Conservation (phyloP, 2,329 filamentous ascomycete species). For the Alternaria hordeiaustralica region DNA sequence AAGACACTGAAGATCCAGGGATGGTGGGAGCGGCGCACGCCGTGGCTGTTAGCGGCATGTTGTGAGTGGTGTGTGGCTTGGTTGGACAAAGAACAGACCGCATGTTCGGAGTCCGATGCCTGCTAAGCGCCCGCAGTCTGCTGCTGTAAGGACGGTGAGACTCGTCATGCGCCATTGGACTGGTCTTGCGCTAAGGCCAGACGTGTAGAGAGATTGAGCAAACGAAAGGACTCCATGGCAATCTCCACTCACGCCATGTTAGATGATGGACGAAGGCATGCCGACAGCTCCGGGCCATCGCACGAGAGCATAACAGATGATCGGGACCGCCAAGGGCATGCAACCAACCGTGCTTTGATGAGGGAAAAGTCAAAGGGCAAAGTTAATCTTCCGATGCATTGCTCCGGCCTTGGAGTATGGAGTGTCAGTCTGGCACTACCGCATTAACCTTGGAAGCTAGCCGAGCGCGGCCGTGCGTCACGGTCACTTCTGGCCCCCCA, state of each 20-base stretch:
- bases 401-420: constrained; percentile 20
- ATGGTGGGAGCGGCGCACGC: constrained; percentile 15
- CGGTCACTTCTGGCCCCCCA: constrained; percentile 25
- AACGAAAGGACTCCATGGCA: constrained; percentile 20
- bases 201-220: constrained; percentile 4
- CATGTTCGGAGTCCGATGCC: constrained; percentile 38
- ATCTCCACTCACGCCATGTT: constrained; percentile 3
- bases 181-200: constrained; percentile 9
- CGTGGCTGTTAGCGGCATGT: constrained; percentile 10
- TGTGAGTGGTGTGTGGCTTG: constrained; percentile 12
- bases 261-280: constrained; percentile 3
- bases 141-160: constrained; percentile 28
- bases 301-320: constrained; percentile 10
- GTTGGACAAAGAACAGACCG: constrained; percentile 11
- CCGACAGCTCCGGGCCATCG: background rate
- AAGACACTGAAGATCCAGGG: constrained; percentile 27
- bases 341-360: background rate
- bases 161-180: constrained; percentile 21
- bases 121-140: constrained; percentile 27
- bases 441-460: constrained; percentile 25
- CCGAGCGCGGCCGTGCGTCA: constrained; percentile 8
- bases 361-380: constrained; percentile 3
- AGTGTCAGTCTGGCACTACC: constrained; percentile 21
- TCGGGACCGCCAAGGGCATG: constrained; percentile 18
- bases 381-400: constrained; percentile 13